phyloP scores from a whole-genome alignment of 805 yeast genomes.

The Lipomyces kockii region DNA sequence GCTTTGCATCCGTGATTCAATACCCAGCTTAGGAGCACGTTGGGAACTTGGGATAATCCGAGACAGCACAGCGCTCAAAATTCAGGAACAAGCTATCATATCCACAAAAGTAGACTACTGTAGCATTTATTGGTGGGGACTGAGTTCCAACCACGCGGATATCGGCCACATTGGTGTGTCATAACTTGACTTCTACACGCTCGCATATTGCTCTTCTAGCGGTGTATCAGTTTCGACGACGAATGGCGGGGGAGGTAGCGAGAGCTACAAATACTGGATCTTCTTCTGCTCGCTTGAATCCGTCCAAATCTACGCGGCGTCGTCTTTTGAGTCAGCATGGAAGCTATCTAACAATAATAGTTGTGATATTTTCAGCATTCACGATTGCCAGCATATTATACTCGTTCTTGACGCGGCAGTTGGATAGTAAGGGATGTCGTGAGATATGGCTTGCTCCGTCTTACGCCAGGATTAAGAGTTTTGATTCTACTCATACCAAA shows the following conservation, averaged over 20 bases:
- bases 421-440: conserved; percentile 53
- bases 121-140: background rate
- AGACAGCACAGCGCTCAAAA: background rate
- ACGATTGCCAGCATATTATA: conserved; percentile 17
- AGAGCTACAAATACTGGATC: conserved; percentile 1
- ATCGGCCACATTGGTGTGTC: background rate
- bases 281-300: background rate
- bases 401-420: conserved; percentile 26
- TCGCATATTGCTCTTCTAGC: background rate
- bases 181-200: background rate
- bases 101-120: background rate
- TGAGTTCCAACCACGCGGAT: background rate
- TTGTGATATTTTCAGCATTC: conserved; percentile 17
- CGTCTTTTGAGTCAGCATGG: conserved; percentile 13
- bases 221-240: background rate
- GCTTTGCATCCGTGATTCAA: background rate
- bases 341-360: conserved; percentile 18
- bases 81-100: background rate
- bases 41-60: background rate
- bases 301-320: background rate
- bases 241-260: conserved; percentile 23
- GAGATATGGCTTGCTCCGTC: conserved; percentile 82
- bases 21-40: background rate
- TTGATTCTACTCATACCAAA: conserved; percentile 69
- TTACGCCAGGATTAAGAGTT: conserved; percentile 73